These are phyloP conservation scores for Nakaseomyces sp. DNA, from an alignment of 1,139 yeast species.

Conservation along the genomic window DNA sequence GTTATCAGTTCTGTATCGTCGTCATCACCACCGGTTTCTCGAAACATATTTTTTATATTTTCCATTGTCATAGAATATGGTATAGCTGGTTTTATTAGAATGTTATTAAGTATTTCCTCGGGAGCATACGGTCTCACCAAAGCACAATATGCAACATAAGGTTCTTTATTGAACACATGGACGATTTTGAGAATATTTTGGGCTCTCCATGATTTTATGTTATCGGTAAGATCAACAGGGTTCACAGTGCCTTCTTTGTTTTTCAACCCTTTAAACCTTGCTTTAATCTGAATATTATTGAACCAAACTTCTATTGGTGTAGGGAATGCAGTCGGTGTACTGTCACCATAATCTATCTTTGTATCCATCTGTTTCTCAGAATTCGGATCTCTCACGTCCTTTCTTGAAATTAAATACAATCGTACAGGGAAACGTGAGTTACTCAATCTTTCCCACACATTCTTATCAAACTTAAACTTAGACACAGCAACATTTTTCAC, in stretches of 20 bases:
- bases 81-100: constrained; percentile 36
- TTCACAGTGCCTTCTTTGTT: constrained; percentile 53
- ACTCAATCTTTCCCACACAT: constrained; percentile 2
- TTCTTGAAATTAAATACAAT: constrained; percentile 1
- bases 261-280: constrained; percentile 50
- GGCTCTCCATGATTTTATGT: constrained; percentile 24
- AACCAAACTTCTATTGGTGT: constrained; percentile 46
- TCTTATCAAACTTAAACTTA: constrained; percentile 3
- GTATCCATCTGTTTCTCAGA: constrained; percentile 15
- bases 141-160: not conserved
- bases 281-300: constrained; percentile 40
- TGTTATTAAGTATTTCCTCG: constrained; percentile 29
- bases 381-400: not conserved
- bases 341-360: constrained; percentile 10
- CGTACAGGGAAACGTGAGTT: not conserved
- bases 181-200: not conserved
- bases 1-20: constrained; percentile 53
- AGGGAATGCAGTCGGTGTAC: constrained; percentile 33
- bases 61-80: constrained; percentile 36
- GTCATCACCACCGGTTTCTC: constrained; percentile 28
- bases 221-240: constrained; percentile 55
- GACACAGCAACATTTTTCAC: constrained; percentile 3
- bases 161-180: constrained; percentile 3
- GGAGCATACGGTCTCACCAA: constrained; percentile 23
- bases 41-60: constrained; percentile 34